A percentile compares a stretch with the other conserved stretches of the same genome.
phyloP scores from a whole-genome alignment of 2,329 filamentous ascomycete species.

The Cladosporium sp. region DNA sequence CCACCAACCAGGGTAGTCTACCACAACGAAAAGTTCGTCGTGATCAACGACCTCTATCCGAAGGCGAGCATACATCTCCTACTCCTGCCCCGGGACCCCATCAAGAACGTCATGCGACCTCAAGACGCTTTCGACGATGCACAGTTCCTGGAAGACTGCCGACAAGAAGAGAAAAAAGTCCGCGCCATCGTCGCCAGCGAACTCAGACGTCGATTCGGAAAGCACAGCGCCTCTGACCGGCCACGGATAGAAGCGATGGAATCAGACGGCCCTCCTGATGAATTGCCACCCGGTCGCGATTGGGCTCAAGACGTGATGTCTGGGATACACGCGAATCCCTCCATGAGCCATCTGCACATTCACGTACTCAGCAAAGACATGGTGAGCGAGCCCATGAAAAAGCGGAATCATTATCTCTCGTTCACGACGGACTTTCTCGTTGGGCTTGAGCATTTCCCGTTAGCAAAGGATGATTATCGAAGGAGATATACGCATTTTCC shows the following conservation, averaged over 20 bases:
- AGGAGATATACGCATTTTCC: slow-evolving; percentile 54
- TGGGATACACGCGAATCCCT: slow-evolving; percentile 81
- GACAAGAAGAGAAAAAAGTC: slow-evolving; percentile 55
- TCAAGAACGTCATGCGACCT: slow-evolving; percentile 61
- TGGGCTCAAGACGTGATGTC: slow-evolving; percentile 69
- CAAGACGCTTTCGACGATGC: slow-evolving; percentile 68
- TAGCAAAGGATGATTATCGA: slow-evolving; percentile 59
- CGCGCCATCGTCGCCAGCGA: slow-evolving; percentile 64
- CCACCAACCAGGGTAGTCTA: slow-evolving; percentile 57
- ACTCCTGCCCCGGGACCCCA: slow-evolving; percentile 68
- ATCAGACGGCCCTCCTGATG: slow-evolving; percentile 28
- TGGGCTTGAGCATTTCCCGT: slow-evolving; percentile 69
- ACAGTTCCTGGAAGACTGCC: slow-evolving; percentile 60
- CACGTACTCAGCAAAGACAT: slow-evolving; percentile 81
- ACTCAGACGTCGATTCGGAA: slow-evolving; percentile 62
- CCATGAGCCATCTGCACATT: slow-evolving; percentile 87
- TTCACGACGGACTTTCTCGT: slow-evolving; percentile 85
- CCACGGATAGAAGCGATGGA: slow-evolving; percentile 60
- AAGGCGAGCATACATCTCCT: slow-evolving; percentile 82
- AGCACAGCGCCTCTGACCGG: slow-evolving; percentile 56
- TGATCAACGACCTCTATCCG: slow-evolving; percentile 77
- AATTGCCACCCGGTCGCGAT: slow-evolving; percentile 65
- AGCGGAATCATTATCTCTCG: slow-evolving; percentile 86
- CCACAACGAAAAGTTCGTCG: slow-evolving; percentile 62
- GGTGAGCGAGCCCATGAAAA: slow-evolving; percentile 63